phyloP scores from a whole-genome alignment of 805 yeast genomes.

The Yarrowia divulgata region DNA sequence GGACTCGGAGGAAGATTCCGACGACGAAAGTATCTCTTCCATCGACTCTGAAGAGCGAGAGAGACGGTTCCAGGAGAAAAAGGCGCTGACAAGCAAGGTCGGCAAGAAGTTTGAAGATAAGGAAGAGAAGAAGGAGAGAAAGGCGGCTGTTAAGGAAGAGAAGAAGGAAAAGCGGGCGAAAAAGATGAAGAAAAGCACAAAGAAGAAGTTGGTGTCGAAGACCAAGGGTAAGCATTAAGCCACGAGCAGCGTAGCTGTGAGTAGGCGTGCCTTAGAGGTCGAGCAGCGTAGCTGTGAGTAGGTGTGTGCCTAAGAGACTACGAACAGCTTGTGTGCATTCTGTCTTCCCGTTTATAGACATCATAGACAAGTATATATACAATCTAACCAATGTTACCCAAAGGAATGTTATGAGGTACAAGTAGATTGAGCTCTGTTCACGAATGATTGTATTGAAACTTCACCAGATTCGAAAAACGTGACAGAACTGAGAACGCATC shows the following conservation, averaged over 20 bases:
- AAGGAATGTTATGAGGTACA: too few relatives aligned
- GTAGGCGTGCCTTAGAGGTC: too few relatives aligned
- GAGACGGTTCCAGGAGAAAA: conserved; percentile 58
- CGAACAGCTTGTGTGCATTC: too few relatives aligned
- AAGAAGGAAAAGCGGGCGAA: conserved; percentile 80
- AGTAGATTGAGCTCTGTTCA: too few relatives aligned
- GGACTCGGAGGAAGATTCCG: conserved; percentile 44
- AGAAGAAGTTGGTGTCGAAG: conserved; percentile 25
- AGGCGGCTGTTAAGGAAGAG: conserved; percentile 76
- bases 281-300: not conserved
- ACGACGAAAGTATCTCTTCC: conserved; percentile 46
- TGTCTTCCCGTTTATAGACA: too few relatives aligned
- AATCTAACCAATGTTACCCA: too few relatives aligned
- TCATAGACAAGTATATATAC: too few relatives aligned
- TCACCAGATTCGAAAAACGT: too few relatives aligned
- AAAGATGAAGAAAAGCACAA: conserved; percentile 71
- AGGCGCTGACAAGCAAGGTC: conserved; percentile 50
- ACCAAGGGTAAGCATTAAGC: conserved; percentile 25
- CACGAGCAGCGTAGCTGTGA: not conserved
- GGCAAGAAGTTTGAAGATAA: conserved; percentile 85
- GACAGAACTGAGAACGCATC: too few relatives aligned
- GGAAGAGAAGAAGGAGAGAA: conserved; percentile 76
- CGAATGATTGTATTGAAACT: too few relatives aligned
- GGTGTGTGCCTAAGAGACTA: too few relatives aligned
- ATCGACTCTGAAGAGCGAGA: conserved; percentile 44